Conservation (phyloP, 2,329 filamentous ascomycete genomes). For the Verticillium tricorpus region DNA sequence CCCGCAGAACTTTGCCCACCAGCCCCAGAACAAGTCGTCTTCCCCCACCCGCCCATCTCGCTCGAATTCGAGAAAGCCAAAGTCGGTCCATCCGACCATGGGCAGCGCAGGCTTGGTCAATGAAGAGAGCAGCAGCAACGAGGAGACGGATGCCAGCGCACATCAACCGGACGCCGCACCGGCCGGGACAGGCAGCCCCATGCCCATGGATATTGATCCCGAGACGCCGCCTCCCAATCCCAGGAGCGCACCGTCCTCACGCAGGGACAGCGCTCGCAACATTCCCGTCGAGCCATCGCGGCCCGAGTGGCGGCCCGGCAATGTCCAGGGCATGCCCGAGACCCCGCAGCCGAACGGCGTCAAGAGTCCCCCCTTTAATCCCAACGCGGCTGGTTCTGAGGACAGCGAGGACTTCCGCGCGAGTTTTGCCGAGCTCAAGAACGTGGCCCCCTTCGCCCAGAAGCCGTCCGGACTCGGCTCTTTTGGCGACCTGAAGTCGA, state of each 20-base stretch:
- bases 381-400: constrained; percentile 44
- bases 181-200: constrained; percentile 39
- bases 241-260: constrained; percentile 2
- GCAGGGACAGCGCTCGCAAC: constrained; percentile 31
- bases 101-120: constrained; percentile 41
- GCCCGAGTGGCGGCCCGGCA: constrained; percentile 54
- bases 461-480: constrained; percentile 46
- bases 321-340: constrained; percentile 27
- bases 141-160: constrained; percentile 30
- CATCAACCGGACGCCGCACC: constrained; percentile 25
- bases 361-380: constrained; percentile 18
- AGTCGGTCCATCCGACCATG: constrained; percentile 47
- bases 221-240: constrained; percentile 29
- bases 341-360: constrained; percentile 18
- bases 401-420: constrained; percentile 52
- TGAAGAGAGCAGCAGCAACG: constrained; percentile 41
- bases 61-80: constrained; percentile 53
- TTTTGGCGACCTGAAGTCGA: constrained; percentile 50
- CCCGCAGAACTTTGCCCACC: constrained; percentile 49
- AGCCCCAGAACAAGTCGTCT: constrained; percentile 30
- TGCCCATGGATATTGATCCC: constrained; percentile 63
- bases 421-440: constrained; percentile 50
- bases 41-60: constrained; percentile 41
- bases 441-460: constrained; percentile 50
- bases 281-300: constrained; percentile 56